Percentiles rank a stretch among this genome's conserved stretches.
Conservation (phyloP, 371 early-diverging fungal genomes). For the Zancudomyces culisetae region DNA sequence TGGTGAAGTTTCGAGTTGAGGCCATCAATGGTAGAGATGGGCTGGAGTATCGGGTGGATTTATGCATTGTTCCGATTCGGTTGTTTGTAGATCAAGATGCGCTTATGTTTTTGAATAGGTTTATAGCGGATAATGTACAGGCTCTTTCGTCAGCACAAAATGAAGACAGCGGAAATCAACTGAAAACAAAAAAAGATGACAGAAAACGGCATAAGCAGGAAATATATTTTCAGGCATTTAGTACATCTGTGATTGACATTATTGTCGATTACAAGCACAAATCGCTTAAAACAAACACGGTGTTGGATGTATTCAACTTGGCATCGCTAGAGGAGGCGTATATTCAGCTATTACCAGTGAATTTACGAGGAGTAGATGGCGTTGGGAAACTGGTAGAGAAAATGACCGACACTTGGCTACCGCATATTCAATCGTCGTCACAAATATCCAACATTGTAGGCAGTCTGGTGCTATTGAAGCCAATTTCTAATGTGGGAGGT, state of each 20-base stretch:
- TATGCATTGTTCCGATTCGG: slow-evolving; percentile 54
- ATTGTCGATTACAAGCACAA: slow-evolving; percentile 89
- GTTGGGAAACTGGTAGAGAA: slow-evolving; percentile 33
- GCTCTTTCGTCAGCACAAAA: not conserved
- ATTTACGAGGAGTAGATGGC: slow-evolving; percentile 57
- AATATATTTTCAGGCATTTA: slow-evolving; percentile 30
- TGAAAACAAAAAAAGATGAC: not conserved
- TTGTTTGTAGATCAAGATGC: slow-evolving; percentile 90
- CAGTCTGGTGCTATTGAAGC: slow-evolving; percentile 76
- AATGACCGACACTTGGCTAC: slow-evolving; percentile 62
- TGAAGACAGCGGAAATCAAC: not conserved
- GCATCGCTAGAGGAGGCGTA: slow-evolving; percentile 81
- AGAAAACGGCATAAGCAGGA: slow-evolving; percentile 6
- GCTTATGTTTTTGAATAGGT: slow-evolving; percentile 56
- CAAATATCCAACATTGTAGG: slow-evolving; percentile 75
- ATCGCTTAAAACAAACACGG: not conserved
- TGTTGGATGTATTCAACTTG: slow-evolving; percentile 78
- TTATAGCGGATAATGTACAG: slow-evolving; percentile 33
- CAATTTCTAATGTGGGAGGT: slow-evolving; percentile 70
- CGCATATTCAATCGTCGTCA: slow-evolving; percentile 58
- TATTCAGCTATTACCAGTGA: slow-evolving; percentile 52
- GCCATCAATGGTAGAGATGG: slow-evolving; percentile 7
- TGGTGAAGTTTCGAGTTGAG: slow-evolving; percentile 7
- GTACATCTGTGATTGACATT: slow-evolving; percentile 49
- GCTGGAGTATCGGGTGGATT: slow-evolving; percentile 19